Evolutionary conservation across 192 early-diverging fungal genomes (phyloP).

Genomic region (Rhizophlyctis rosea): DNA sequence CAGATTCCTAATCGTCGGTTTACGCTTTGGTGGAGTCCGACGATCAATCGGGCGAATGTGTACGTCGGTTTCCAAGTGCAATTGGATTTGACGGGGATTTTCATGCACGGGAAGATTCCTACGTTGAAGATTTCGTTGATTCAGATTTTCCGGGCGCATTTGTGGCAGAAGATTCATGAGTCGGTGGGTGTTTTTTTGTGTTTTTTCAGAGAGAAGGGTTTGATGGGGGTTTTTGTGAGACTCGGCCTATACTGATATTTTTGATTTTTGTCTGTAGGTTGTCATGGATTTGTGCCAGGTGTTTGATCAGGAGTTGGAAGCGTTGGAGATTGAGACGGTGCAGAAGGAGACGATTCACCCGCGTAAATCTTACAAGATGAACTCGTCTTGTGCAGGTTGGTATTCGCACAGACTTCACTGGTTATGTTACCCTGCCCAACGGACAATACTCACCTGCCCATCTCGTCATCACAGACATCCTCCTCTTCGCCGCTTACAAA

Average conservation of each 20-base stretch:
- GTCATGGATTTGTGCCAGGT: constrained; percentile 65
- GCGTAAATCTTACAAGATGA: constrained; percentile 99
- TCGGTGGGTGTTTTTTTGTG: constrained; percentile 73
- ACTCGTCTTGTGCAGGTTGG: constrained; percentile 70
- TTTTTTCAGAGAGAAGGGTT: too few species aligned
- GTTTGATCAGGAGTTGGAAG: constrained; percentile 95
- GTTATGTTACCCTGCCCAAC: too few species aligned
- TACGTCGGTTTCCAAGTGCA: constrained; percentile 99
- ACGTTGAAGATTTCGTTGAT: constrained; percentile 98
- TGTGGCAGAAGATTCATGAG: constrained; percentile 99
- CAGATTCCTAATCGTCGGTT: constrained; percentile 99
- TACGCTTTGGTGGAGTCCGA: constrained; percentile 98
- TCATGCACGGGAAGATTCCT: constrained; percentile 99
- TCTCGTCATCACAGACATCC: constrained; percentile 58
- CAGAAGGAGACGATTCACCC: constrained; percentile 99
- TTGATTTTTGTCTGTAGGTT: constrained; percentile 42
- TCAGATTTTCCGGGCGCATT: constrained; percentile 97
- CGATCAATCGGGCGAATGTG: constrained; percentile 93
- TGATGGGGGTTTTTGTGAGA: too few species aligned
- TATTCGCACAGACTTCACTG: neutral
- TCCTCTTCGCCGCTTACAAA: constrained; percentile 95
- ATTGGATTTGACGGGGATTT: constrained; percentile 98
- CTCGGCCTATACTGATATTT: too few species aligned
- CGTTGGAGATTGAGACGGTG: constrained; percentile 96
- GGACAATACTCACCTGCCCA: too few species aligned